Conservation (phyloP, 2,329 filamentous ascomycete species). For the Aureobasidium sp. region DNA sequence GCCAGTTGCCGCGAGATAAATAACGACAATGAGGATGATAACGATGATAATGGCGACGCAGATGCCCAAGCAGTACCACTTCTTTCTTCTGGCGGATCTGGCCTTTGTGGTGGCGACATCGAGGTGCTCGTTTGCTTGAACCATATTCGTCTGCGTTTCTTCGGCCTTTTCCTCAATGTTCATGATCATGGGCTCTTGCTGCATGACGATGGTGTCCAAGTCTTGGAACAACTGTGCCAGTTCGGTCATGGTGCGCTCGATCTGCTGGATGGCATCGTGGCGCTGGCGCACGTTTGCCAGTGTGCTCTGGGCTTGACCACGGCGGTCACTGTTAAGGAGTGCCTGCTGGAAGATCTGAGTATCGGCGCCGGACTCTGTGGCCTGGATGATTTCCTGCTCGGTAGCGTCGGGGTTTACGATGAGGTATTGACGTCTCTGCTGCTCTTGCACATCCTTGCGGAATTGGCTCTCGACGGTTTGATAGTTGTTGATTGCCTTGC, state of each 20-base stretch:
- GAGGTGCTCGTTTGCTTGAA: slow-evolving; percentile 79
- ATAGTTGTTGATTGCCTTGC: slow-evolving; percentile 73
- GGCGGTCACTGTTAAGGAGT: slow-evolving; percentile 71
- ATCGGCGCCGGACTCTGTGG: slow-evolving; percentile 63
- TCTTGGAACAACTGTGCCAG: slow-evolving; percentile 83
- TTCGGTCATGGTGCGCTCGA: slow-evolving; percentile 83
- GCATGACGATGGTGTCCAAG: slow-evolving; percentile 74
- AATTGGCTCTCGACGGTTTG: slow-evolving; percentile 74
- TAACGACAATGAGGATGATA: slow-evolving; percentile 35
- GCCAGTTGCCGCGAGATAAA: slow-evolving; percentile 24
- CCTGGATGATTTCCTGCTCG: slow-evolving; percentile 69
- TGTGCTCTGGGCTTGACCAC: slow-evolving; percentile 72
- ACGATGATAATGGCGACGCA: slow-evolving; percentile 34
- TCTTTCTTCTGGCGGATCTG: slow-evolving; percentile 76
- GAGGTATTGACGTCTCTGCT: slow-evolving; percentile 81
- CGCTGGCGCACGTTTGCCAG: slow-evolving; percentile 74
- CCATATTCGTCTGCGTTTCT: slow-evolving; percentile 75
- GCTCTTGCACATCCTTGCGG: slow-evolving; percentile 70
- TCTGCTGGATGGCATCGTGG: slow-evolving; percentile 82
- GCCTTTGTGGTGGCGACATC: slow-evolving; percentile 76
- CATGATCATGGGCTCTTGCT: slow-evolving; percentile 74
- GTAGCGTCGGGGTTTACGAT: slow-evolving; percentile 79
- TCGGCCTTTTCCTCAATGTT: slow-evolving; percentile 83
- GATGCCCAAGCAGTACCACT: slow-evolving; percentile 91
- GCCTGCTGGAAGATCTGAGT: slow-evolving; percentile 84